Percentiles rank a stretch among this genome's conserved stretches.
Evolutionary conservation across 768 basidiomycete genomes (phyloP).

Genomic region (Hortiboletus campestris): DNA sequence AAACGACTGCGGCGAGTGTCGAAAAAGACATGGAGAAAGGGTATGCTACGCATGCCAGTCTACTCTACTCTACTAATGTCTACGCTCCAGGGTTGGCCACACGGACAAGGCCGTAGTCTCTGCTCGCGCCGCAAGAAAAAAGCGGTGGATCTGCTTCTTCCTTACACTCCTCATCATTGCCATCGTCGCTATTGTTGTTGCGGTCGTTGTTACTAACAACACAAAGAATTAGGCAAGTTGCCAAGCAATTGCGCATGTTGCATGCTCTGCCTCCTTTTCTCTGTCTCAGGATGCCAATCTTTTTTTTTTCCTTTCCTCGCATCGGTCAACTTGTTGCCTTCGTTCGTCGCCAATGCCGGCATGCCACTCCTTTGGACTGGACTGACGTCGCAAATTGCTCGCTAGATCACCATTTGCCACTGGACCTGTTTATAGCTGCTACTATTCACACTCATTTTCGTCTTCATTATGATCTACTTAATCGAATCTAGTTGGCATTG

Average conservation of each 20-base stretch:
- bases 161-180: slow-evolving; percentile 65
- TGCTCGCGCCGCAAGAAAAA: slow-evolving; percentile 86
- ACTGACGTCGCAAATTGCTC: slow-evolving; percentile 11
- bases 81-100: slow-evolving; percentile 60
- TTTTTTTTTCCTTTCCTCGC: not conserved
- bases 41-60: slow-evolving; percentile 41
- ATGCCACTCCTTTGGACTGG: slow-evolving; percentile 24
- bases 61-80: not conserved
- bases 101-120: slow-evolving; percentile 85
- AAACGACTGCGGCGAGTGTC: slow-evolving; percentile 69
- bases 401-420: slow-evolving; percentile 9
- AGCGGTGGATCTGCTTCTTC: slow-evolving; percentile 96
- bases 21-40: slow-evolving; percentile 85
- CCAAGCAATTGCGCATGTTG: not conserved
- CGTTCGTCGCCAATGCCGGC: not conserved
- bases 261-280: not conserved
- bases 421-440: not conserved
- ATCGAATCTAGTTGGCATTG: slow-evolving; percentile 27
- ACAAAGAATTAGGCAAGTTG: slow-evolving; percentile 31
- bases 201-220: slow-evolving; percentile 51
- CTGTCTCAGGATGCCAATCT: not conserved
- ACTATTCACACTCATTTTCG: slow-evolving; percentile 16
- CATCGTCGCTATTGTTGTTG: slow-evolving; percentile 62
- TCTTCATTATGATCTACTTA: slow-evolving; percentile 26
- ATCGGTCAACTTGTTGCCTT: slow-evolving; percentile 14